A percentile compares a stretch with the other conserved stretches of the same genome.
These are phyloP conservation scores for Kandelia obovata DNA, from an alignment of 345 rosid genomes.

Conservation along the genomic window DNA sequence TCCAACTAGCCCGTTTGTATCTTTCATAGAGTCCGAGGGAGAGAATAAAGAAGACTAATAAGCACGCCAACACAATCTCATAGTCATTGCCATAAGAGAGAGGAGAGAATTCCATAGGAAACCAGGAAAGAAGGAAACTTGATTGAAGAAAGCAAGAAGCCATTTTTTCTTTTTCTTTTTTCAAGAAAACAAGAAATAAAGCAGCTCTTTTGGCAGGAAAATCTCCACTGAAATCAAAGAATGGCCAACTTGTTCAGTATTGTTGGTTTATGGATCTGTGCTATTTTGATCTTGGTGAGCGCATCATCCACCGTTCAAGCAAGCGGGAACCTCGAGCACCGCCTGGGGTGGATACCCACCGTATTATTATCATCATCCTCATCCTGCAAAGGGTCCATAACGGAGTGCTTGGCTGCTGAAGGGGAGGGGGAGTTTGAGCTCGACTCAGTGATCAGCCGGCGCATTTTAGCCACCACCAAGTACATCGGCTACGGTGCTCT, in stretches of 20 bases:
- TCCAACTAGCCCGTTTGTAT: constrained; percentile 10
- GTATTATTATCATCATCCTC: constrained; percentile 19
- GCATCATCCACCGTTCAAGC: constrained; percentile 34
- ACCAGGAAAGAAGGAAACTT: neutral
- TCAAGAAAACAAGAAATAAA: neutral
- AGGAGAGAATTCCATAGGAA: neutral
- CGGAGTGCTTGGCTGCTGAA: constrained; percentile 41
- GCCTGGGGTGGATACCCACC: constrained; percentile 47
- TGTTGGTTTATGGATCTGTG: constrained; percentile 31
- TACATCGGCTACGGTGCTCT: constrained; percentile 94
- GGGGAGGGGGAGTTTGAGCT: constrained; percentile 71
- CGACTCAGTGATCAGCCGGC: constrained; percentile 78
- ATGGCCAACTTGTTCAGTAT: constrained; percentile 26
- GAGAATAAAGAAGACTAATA: neutral
- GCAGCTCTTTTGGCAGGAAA: neutral
- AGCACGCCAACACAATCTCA: no score
- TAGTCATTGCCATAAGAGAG: neutral
- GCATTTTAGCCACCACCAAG: constrained; percentile 65
- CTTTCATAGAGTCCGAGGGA: neutral
- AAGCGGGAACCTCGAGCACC: constrained; percentile 34
- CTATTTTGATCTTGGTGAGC: constrained; percentile 26
- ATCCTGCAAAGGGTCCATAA: constrained; percentile 52
- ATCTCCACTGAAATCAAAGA: neutral
- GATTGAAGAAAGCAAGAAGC: neutral
- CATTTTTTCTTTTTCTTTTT: neutral